Evolutionary conservation across 1,284 basidiomycete genomes (phyloP), one percentile per base, ranked within the genome.

Genomic region (Microbotryum saponariae): DNA sequence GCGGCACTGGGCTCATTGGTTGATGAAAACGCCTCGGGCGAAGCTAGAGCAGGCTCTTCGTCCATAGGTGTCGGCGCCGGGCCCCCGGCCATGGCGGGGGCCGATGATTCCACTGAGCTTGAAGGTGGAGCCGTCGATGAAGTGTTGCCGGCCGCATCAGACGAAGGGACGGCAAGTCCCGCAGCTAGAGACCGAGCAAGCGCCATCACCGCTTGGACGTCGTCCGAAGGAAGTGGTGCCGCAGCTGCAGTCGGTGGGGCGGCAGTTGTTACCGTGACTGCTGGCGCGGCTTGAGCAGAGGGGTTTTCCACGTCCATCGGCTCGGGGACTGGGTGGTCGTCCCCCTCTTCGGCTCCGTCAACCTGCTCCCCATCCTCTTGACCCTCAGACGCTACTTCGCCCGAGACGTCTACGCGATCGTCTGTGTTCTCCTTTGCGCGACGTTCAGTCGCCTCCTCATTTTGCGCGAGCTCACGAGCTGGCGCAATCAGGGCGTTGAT

Each of bases 401-500:
- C 56, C 44, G 59, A 21, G 50, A 20, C 6, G 50, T 53, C 23
- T 51, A 21, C 57, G 29, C 6, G 53, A 48, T 46, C 61, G 18
- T 48, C 55, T 54, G 9, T 55, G 21, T 18, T 58, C 53, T 31
- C 55, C 58, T 18, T 58, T 42, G 54, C 53, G 56, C 6, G 52
- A 59, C 21, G 51, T 29, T 48, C 63, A 10, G 50, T 47, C 51
- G 33, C 52, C 56, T 53, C 44, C 20, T 45, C 67, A 56, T 70
- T 72, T 53, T 71, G 71, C 18, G 73, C 79, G 12, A 79, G 80
- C 70, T 85, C 83, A 16, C 86, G 78, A 4, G 89, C 89, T 46
- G 84, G 83, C 0, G 92, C 91, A 48, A 96, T 79, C n/a, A 98
- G 79, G 7, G 84, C 82, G 56, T 93, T 78, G 60, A 85, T 77